These are phyloP conservation scores for Trametes villosa DNA, from an alignment of 768 basidiomycete species.

Conservation along the genomic window DNA sequence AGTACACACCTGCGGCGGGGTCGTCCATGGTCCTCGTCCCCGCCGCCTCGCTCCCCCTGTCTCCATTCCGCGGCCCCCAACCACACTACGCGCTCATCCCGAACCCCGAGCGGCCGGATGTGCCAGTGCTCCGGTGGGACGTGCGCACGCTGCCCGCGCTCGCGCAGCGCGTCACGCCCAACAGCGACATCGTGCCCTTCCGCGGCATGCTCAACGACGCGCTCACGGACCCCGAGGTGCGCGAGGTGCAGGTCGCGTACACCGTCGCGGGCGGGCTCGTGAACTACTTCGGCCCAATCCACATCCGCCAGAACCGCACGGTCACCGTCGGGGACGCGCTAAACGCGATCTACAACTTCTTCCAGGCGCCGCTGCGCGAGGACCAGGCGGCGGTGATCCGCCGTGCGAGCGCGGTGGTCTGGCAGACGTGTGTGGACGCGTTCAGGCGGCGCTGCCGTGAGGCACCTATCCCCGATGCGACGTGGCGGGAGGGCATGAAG, in stretches of 20 bases:
- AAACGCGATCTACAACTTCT: constrained; percentile 52
- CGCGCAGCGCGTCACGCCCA: constrained; percentile 37
- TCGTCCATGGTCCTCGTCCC: background rate
- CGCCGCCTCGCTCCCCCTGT: background rate
- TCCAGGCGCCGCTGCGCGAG: constrained; percentile 47
- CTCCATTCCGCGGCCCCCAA: constrained; percentile 1
- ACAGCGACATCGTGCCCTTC: constrained; percentile 32
- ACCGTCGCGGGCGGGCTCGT: constrained; percentile 17
- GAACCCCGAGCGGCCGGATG: constrained; percentile 35
- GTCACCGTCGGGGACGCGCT: constrained; percentile 52
- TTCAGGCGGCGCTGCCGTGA: constrained; percentile 43
- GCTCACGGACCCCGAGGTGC: constrained; percentile 29
- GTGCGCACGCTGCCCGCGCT: constrained; percentile 38
- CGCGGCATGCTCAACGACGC: constrained; percentile 21
- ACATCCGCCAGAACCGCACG: constrained; percentile 27
- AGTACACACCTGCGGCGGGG: too few species aligned
- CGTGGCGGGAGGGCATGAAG: constrained; percentile 44
- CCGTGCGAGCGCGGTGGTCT: constrained; percentile 25
- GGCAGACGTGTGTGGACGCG: constrained; percentile 31
- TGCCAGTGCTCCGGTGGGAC: constrained; percentile 42
- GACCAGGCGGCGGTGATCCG: constrained; percentile 33
- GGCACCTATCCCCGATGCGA: constrained; percentile 43
- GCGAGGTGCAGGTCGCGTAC: constrained; percentile 32
- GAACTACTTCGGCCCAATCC: constrained; percentile 52
- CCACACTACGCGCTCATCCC: constrained; percentile 33